phyloP scores from a whole-genome alignment of 805 yeast genomes.

The Ogataea methylovora region DNA sequence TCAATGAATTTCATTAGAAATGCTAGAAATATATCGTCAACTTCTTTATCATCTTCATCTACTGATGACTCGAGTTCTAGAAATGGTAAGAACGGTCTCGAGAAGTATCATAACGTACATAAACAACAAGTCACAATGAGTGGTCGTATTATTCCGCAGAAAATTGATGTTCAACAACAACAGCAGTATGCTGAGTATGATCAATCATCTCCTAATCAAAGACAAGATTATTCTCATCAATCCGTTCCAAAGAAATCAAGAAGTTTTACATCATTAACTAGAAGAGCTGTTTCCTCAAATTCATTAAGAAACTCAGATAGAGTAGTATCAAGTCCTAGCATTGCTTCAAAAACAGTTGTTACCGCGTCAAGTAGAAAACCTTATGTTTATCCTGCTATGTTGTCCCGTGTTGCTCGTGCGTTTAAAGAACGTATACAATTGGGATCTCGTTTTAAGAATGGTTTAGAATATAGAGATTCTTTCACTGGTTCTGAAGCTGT shows the following conservation, averaged over 20 bases:
- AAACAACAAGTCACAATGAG: conserved; percentile 32
- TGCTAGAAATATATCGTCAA: conserved; percentile 16
- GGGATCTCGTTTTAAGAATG: conserved; percentile 82
- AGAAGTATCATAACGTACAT: conserved; percentile 25
- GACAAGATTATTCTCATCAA: conserved; percentile 2
- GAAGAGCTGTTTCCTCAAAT: conserved; percentile 28
- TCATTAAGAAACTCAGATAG: conserved; percentile 23
- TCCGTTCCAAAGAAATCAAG: conserved; percentile 35
- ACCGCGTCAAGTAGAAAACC: conserved; percentile 49
- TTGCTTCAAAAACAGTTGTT: conserved; percentile 38
- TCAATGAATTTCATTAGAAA: conserved; percentile 28
- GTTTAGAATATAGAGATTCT: conserved; percentile 84
- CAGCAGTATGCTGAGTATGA: conserved; percentile 3
- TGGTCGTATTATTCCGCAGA: conserved; percentile 41
- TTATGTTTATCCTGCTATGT: conserved; percentile 79
- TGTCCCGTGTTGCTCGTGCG: conserved; percentile 75
- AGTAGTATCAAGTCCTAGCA: conserved; percentile 17
- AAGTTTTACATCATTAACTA: conserved; percentile 36
- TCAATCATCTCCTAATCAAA: background rate
- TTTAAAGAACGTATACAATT: conserved; percentile 64
- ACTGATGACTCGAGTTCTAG: background rate
- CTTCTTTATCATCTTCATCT: conserved; percentile 1
- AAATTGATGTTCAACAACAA: conserved; percentile 26
- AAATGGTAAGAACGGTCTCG: conserved; percentile 10
- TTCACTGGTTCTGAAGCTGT: conserved; percentile 94